Evolutionary conservation across 345 rosid genomes (phyloP).

Genomic region (Conringia planisiliqua): DNA sequence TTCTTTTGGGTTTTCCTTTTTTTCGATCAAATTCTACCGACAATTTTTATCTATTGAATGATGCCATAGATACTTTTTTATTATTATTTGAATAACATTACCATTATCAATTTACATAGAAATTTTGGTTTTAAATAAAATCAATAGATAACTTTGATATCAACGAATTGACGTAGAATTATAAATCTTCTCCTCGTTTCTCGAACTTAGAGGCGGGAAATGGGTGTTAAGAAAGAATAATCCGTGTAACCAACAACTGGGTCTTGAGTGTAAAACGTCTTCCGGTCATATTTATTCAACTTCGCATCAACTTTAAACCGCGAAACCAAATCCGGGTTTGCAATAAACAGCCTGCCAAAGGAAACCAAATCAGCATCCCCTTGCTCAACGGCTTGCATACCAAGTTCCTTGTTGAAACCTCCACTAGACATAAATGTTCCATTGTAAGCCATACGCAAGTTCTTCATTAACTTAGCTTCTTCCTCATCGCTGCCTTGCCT

Average conservation of each 20-base stretch:
- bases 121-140: background rate
- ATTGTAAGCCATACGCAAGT: slow-evolving; percentile 48
- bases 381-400: slow-evolving; percentile 57
- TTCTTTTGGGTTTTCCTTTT: no score
- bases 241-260: slow-evolving; percentile 77
- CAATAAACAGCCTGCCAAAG: slow-evolving; percentile 71
- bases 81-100: no score
- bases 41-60: no score
- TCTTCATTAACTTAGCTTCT: slow-evolving; percentile 52
- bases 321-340: slow-evolving; percentile 76
- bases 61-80: no score
- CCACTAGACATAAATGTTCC: slow-evolving; percentile 81
- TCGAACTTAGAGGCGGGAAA: slow-evolving; percentile 27
- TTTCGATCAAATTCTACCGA: no score
- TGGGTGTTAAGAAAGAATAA: slow-evolving; percentile 46
- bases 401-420: slow-evolving; percentile 67
- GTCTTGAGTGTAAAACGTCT: slow-evolving; percentile 69
- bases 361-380: slow-evolving; percentile 80
- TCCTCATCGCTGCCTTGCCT: slow-evolving; percentile 57
- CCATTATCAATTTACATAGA: no score
- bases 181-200: background rate
- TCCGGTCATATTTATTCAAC: slow-evolving; percentile 55
- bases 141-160: background rate
- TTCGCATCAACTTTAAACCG: slow-evolving; percentile 56
- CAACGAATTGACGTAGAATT: background rate